Evolutionary conservation across 768 basidiomycete species (phyloP).

Genomic region (Tephrocybe sp.): DNA sequence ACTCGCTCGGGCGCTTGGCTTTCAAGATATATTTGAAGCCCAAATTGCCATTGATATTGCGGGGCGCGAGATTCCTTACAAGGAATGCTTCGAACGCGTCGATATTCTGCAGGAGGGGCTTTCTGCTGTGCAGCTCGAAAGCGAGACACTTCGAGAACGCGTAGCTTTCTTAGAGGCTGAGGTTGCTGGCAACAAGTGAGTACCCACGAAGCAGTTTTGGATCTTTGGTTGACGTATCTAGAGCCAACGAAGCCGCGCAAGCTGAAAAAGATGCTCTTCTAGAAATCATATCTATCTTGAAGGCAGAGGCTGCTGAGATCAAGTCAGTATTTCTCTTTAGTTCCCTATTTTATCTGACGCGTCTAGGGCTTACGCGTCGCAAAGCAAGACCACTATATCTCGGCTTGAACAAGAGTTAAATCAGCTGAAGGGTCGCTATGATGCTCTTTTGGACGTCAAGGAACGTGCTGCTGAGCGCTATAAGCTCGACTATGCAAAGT

Average conservation of each 20-base stretch:
- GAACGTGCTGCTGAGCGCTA: constrained; percentile 47
- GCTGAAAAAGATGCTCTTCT: background rate
- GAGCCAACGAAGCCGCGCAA: background rate
- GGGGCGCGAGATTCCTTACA: constrained; percentile 33
- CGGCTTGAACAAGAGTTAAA: constrained; percentile 26
- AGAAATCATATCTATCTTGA: background rate
- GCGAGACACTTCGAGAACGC: background rate
- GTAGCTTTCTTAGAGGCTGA: background rate
- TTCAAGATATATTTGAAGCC: constrained; percentile 40
- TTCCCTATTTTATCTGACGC: background rate
- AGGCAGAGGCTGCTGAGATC: background rate
- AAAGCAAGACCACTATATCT: constrained; percentile 3
- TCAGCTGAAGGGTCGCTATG: constrained; percentile 41
- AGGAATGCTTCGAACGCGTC: constrained; percentile 34
- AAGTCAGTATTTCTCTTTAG: constrained; percentile 10
- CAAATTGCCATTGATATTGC: constrained; percentile 39
- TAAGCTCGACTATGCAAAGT: constrained; percentile 53
- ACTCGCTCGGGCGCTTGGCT: constrained; percentile 45
- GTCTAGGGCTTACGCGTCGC: constrained; percentile 11
- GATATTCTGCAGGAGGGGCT: constrained; percentile 29
- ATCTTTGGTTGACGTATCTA: background rate
- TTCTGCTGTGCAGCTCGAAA: background rate
- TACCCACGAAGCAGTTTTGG: background rate
- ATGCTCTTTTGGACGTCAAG: constrained; percentile 42
- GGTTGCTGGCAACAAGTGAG: background rate